These are phyloP conservation scores for Saturnispora serradocipensis DNA, from an alignment of 805 yeast species.

Conservation along the genomic window DNA sequence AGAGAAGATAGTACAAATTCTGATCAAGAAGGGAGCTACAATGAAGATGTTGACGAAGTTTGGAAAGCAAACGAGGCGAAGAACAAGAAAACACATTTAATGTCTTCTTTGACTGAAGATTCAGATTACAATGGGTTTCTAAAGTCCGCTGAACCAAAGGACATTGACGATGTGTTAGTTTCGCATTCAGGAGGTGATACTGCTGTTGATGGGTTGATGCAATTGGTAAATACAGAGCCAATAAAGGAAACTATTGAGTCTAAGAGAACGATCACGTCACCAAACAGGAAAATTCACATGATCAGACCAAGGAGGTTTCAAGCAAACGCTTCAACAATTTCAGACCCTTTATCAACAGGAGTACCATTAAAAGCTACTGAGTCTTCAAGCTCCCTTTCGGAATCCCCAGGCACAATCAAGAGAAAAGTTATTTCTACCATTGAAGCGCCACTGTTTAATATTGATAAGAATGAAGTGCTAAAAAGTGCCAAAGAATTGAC, in stretches of 20 bases:
- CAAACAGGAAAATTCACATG: constrained; percentile 33
- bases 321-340: constrained; percentile 4
- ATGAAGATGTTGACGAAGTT: constrained; percentile 8
- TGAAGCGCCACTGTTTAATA: constrained; percentile 47
- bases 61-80: neutral
- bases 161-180: constrained; percentile 1
- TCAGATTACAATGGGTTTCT: neutral
- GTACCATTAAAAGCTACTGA: neutral
- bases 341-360: constrained; percentile 22
- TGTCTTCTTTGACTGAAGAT: neutral
- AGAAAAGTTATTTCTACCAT: constrained; percentile 20
- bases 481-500: neutral
- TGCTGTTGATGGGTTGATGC: neutral
- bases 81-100: neutral
- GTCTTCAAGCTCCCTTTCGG: constrained; percentile 17
- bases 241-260: constrained; percentile 3
- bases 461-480: constrained; percentile 17
- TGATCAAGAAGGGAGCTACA: constrained; percentile 16
- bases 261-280: constrained; percentile 22
- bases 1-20: constrained; percentile 8
- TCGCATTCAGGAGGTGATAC: neutral
- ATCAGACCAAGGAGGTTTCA: constrained; percentile 37
- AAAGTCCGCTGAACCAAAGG: neutral
- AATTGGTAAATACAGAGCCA: neutral
- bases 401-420: constrained; percentile 24